Conservation (phyloP, 164 flowering plant genomes). For the Tetrastigma voinierianum region DNA sequence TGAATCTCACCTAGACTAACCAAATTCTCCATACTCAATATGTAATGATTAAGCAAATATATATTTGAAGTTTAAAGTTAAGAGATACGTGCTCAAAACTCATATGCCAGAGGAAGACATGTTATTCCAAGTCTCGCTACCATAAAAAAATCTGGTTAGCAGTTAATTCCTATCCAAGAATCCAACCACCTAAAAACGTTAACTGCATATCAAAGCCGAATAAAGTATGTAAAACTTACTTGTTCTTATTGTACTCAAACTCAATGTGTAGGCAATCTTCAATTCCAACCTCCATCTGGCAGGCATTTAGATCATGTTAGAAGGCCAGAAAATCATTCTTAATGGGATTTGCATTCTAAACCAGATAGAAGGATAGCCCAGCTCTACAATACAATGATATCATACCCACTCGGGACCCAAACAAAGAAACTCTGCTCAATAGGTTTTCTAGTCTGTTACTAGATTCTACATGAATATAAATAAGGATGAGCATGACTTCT, state of each 20-base stretch:
- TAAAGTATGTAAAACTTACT: constrained; percentile 45
- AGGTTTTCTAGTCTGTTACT: background rate
- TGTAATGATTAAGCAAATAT: too few relatives aligned
- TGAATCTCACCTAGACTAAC: too few relatives aligned
- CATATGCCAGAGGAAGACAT: too few relatives aligned
- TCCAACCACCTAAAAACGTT: background rate
- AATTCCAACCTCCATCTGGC: constrained; percentile 97
- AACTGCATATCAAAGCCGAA: background rate
- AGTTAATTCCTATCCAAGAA: background rate
- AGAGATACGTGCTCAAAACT: too few relatives aligned
- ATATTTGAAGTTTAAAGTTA: too few relatives aligned
- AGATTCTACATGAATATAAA: background rate
- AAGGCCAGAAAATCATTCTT: background rate
- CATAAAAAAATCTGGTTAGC: background rate
- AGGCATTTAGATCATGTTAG: constrained; percentile 6
- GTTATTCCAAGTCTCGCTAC: too few relatives aligned
- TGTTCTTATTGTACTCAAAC: constrained; percentile 95
- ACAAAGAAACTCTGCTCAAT: background rate
- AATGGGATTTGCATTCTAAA: background rate
- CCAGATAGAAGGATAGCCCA: background rate
- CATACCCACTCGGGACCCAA: background rate
- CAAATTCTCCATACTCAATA: too few relatives aligned
- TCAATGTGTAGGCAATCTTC: constrained; percentile 97
- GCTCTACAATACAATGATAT: background rate
- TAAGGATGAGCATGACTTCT: background rate